A percentile compares a stretch with the other conserved stretches of the same genome.
phyloP scores from a whole-genome alignment of 805 yeast species.

The Tetrapisispora fleetii region DNA sequence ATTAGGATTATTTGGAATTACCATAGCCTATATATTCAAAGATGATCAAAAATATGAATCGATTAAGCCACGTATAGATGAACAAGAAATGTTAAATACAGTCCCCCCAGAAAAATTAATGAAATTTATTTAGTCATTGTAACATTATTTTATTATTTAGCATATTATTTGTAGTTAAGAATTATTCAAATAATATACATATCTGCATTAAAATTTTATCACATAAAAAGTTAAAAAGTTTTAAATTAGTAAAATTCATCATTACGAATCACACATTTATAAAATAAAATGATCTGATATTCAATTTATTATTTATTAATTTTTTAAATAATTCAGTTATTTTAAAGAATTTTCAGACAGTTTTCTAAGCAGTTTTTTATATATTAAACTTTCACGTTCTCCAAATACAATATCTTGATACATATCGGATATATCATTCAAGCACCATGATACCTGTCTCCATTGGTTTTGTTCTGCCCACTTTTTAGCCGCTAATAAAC shows the following conservation, averaged over 20 bases:
- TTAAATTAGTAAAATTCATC: too few species aligned
- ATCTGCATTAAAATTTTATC: not conserved
- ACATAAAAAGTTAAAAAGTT: too few species aligned
- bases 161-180: constrained; percentile 1
- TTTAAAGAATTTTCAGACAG: not conserved
- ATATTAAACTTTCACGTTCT: constrained; percentile 15
- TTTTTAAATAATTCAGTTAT: not conserved
- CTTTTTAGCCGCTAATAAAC: constrained; percentile 60
- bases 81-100: constrained; percentile 48
- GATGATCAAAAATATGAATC: constrained; percentile 35
- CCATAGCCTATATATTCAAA: constrained; percentile 28
- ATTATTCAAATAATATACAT: not conserved
- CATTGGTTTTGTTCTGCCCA: constrained; percentile 40
- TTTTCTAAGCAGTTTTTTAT: constrained; percentile 12
- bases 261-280: not conserved
- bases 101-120: constrained; percentile 51
- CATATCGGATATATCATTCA: constrained; percentile 22
- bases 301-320: not conserved
- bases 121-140: constrained; percentile 24
- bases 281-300: not conserved
- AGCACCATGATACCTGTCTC: constrained; percentile 26
- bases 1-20: constrained; percentile 34
- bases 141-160: constrained; percentile 5
- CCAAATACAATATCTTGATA: constrained; percentile 20
- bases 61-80: constrained; percentile 47